These are phyloP conservation scores for Celoporthe dispersa DNA, from an alignment of 2,329 filamentous ascomycete species.

Conservation along the genomic window DNA sequence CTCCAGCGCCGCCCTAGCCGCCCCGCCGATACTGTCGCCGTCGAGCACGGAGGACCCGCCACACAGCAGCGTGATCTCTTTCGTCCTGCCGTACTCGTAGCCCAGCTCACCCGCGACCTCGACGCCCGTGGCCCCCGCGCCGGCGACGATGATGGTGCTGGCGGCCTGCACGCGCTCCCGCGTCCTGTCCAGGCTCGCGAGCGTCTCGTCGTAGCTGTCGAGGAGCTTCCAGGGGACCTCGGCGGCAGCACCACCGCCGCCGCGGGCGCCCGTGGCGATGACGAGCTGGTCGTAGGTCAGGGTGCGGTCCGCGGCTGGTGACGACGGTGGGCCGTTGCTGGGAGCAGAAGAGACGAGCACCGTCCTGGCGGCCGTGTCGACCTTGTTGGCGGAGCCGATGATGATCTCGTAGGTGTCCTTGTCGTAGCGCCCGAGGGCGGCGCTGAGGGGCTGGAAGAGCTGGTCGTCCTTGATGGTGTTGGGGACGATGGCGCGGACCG, in stretches of 20 bases:
- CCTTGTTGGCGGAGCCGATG: constrained; percentile 51
- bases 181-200: constrained; percentile 46
- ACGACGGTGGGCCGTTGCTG: constrained; percentile 25
- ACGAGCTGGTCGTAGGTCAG: constrained; percentile 61
- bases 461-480: constrained; percentile 53
- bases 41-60: constrained; percentile 46
- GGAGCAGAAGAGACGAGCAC: constrained; percentile 47
- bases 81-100: constrained; percentile 51
- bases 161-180: constrained; percentile 49
- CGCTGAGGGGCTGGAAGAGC: constrained; percentile 53
- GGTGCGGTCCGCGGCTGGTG: constrained; percentile 33
- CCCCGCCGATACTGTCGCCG: constrained; percentile 48
- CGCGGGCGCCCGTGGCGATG: constrained; percentile 59
- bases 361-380: constrained; percentile 46
- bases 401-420: constrained; percentile 55
- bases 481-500: constrained; percentile 59
- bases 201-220: constrained; percentile 50
- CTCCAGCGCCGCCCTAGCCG: constrained; percentile 55
- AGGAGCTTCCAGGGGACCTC: constrained; percentile 57
- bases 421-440: constrained; percentile 51
- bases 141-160: constrained; percentile 58
- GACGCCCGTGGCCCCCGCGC: constrained; percentile 60
- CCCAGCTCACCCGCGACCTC: constrained; percentile 60
- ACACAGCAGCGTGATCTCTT: constrained; percentile 54
- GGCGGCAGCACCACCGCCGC: constrained; percentile 37